Conservation (phyloP, 176 grass and related monocot species). For the Paspalum vaginatum region DNA sequence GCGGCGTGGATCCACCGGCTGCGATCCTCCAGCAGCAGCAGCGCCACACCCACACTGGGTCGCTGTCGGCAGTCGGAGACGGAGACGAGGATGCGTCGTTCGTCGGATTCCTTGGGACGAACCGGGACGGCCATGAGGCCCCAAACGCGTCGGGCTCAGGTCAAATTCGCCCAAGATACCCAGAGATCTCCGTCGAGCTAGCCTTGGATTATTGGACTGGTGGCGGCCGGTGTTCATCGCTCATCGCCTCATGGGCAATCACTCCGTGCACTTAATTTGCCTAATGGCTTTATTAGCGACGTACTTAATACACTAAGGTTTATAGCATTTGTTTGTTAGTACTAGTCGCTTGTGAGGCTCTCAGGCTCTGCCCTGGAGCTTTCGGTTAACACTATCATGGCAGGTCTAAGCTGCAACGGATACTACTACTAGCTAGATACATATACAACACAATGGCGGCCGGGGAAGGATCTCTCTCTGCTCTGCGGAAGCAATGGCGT, state of each 20-base stretch:
- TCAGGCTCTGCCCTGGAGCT: background rate
- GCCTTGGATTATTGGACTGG: background rate
- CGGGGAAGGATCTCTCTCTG: constrained; percentile 1
- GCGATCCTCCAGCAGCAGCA: background rate
- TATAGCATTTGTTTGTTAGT: background rate
- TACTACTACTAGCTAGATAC: background rate
- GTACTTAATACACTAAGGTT: background rate
- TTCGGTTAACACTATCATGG: constrained; percentile 29
- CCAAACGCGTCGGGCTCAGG: constrained; percentile 8
- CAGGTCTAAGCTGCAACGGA: constrained; percentile 11
- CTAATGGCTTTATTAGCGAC: constrained; percentile 1
- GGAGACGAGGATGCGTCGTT: background rate
- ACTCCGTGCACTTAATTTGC: background rate
- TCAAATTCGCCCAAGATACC: constrained; percentile 25
- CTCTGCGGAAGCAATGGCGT: constrained; percentile 2
- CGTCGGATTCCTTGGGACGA: constrained; percentile 37
- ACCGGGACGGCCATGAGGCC: constrained; percentile 10
- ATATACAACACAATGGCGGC: background rate
- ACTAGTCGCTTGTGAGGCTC: background rate
- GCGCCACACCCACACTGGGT: background rate
- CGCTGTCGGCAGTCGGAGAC: background rate
- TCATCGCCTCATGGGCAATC: background rate
- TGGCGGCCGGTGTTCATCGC: background rate
- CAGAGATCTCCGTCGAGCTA: constrained; percentile 22
- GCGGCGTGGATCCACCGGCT: background rate